These are phyloP conservation scores for Eucalyptus brandiana DNA, from an alignment of 345 rosid genomes.

Conservation along the genomic window DNA sequence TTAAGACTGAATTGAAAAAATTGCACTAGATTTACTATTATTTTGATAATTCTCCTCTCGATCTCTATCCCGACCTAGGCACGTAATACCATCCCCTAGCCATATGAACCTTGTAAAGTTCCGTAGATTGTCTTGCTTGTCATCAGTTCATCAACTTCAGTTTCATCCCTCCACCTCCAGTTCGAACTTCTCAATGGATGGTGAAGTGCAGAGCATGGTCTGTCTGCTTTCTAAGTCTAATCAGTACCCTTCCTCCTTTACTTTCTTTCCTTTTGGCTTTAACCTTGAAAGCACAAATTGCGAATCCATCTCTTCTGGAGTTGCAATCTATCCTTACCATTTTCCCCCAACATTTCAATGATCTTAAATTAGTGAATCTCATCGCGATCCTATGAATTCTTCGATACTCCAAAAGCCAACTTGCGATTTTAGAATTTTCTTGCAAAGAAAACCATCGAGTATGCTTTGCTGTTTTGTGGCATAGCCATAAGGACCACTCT, in stretches of 20 bases:
- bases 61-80: no score
- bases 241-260: not conserved
- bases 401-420: not conserved
- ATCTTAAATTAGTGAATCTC: not conserved
- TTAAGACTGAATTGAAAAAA: rapidly evolving
- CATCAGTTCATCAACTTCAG: not conserved
- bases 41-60: no score
- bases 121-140: not conserved
- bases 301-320: not conserved
- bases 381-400: not conserved
- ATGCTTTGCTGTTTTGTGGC: not conserved
- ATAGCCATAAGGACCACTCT: not conserved
- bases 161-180: not conserved
- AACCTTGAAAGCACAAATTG: not conserved
- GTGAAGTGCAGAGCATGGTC: not conserved
- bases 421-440: not conserved
- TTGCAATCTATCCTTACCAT: not conserved
- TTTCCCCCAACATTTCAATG: not conserved
- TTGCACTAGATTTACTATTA: no score
- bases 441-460: not conserved
- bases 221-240: not conserved
- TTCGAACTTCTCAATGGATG: not conserved
- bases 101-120: not conserved
- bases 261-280: not conserved
- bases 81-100: no score